Evolutionary conservation across 164 flowering plant species (phyloP).

Genomic region (Vitis riparia): DNA sequence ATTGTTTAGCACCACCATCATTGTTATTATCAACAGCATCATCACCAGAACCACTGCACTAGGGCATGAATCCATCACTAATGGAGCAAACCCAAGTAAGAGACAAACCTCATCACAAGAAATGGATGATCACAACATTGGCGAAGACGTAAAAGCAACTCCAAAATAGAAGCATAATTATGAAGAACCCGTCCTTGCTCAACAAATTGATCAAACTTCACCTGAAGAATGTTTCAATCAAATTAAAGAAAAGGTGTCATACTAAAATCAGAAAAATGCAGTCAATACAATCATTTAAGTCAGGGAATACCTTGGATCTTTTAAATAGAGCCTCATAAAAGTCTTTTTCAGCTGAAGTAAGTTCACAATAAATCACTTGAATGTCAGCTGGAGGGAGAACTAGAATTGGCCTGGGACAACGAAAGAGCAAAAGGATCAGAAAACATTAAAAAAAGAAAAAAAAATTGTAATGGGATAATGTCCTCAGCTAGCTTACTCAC

Average conservation of each 20-base stretch:
- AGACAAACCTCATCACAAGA: constrained; percentile 89
- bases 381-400: constrained; percentile 89
- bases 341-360: constrained; percentile 83
- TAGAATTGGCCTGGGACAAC: constrained; percentile 77
- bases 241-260: not conserved
- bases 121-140: constrained; percentile 99
- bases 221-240: constrained; percentile 41
- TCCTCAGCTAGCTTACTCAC: constrained; percentile 27
- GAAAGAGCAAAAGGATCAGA: constrained; percentile 8
- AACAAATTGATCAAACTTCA: constrained; percentile 95
- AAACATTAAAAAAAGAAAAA: not conserved
- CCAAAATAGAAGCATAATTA: constrained; percentile 97
- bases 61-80: not conserved
- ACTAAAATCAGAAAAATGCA: not conserved
- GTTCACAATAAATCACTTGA: constrained; percentile 83
- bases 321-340: constrained; percentile 92
- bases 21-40: not conserved
- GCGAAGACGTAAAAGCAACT: constrained; percentile 95
- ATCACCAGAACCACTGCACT: not conserved
- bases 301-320: constrained; percentile 77
- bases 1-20: no score
- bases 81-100: not conserved
- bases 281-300: not conserved
- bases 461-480: not conserved
- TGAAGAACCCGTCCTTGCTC: constrained; percentile 97